Base-by-base conservation (phyloP, 2,329 filamentous ascomycete genomes). In the Helotiales sp. region DNA sequence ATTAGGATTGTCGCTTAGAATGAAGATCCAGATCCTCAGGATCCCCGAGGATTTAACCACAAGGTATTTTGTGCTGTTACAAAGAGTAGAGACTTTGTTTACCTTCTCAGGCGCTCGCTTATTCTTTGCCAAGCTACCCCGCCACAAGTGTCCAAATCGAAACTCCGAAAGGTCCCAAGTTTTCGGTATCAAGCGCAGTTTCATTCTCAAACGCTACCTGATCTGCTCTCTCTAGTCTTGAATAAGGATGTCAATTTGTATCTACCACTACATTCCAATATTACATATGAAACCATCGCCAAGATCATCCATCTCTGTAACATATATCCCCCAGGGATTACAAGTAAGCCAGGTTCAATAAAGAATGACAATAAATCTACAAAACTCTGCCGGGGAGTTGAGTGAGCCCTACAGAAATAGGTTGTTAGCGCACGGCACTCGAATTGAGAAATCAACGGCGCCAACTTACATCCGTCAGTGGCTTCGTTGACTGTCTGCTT, bases 381-480 rank as follows among this genome's bases (percentile, higher is more conserved):
- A 55, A 34, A 5, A 11, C 52, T 13, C 8, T 55, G 11, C 63
- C 63, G 2, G 63, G 63, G n/a, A 65, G 63, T 20, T 30, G 28
- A 17, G 47, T 60, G 34, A 65, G 63, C 57, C 63, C 63, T 65
- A 15, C 26, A 28, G 40, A 45, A 15, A 52, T 6, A 2, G 22
- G 1, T 54, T 11, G 30, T 65, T 40, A 55, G 43, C 11, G 43
- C 17, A 32, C 1, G 2, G 15, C 22, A 17, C 1, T 24, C 15
- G 8, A 1, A 26, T 8, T 6, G 13, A 26, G 17, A 1, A 24
- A 6, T 8, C 3, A 7, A 61, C n/a, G 10, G n/a, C 17, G 10
- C 1, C 40, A 45, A 45, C 66, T 63, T 68, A 69, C 63, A 69
- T 55, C 54, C 59, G 30, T 68, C 63, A 24, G 37, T 63, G 22